Base-by-base conservation (phyloP, 2,329 filamentous ascomycete species). In the Endoconidiophora polonica region DNA sequence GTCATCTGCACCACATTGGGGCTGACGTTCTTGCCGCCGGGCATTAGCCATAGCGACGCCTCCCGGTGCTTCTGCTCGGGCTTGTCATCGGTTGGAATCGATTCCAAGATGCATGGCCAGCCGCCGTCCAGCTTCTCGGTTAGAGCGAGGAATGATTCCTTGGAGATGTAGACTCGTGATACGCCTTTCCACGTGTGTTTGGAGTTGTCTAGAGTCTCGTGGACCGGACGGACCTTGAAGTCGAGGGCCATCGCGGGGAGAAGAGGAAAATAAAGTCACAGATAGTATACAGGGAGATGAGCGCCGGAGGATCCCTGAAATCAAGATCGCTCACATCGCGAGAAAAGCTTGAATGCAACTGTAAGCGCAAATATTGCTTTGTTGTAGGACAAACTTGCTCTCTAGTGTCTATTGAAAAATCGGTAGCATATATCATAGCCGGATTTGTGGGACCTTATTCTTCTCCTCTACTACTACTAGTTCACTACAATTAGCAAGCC, bases 1-100 rank as follows among this genome's bases (percentile, higher is more conserved):
- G 84, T 80, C 67, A 85, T 76, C 68, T 88, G 73, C 46, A 83
- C 68, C 51, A 86, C 71, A 55, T 80, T 74, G 56, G 76, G 77
- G 59, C 79, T 74, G 56, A 86, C 68, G 58, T 79, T 78, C 60
- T 80, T 73, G 14, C 52, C 52, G 42, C 71, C 69, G 2, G 70
- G 67, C 14, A 71, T 62, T 0, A 68, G 66, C 66, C 71, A 74
- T 1, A 73, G 63, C 26, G 69, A 66, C 4, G 71, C 72, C 56
- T 74, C 68, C 14, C 68, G 63, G 23, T 60, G 58, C 29, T 56
- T 45, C 46, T 58, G 42, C 4, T 44, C 50, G 51, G 46, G 56
- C 49, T 20, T 52, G 18, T 59, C 59, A n/a, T 55, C 52, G n/a
- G 23, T 23, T 10, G 40, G 41, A 0, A 62, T 45, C 16, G 57